Percentiles rank a stretch among this genome's conserved stretches.
phyloP scores from a whole-genome alignment of 371 early-diverging fungal species.

The Syncephalastrum monosporum region DNA sequence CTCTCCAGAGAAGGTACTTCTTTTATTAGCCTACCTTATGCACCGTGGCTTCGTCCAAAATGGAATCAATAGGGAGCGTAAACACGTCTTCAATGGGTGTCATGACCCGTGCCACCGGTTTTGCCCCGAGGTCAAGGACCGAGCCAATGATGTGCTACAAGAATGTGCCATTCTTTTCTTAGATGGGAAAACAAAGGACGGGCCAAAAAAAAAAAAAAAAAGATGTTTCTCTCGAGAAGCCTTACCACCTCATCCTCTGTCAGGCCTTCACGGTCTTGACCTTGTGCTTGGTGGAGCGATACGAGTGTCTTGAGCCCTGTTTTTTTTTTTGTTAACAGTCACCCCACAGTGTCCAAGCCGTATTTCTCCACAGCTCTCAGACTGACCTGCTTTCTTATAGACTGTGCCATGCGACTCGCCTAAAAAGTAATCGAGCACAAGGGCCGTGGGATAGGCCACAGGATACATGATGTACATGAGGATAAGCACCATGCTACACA shows the following conservation, averaged over 20 bases:
- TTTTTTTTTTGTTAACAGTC: constrained; percentile 13
- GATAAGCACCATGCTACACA: constrained; percentile 19
- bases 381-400: constrained; percentile 71
- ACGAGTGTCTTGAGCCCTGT: constrained; percentile 88
- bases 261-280: constrained; percentile 77
- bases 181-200: too few species aligned
- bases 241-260: constrained; percentile 78
- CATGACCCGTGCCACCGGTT: constrained; percentile 84
- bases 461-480: constrained; percentile 54
- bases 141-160: constrained; percentile 79
- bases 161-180: background rate
- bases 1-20: too few species aligned
- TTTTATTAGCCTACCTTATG: constrained; percentile 42
- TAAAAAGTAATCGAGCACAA: constrained; percentile 73
- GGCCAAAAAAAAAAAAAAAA: too few species aligned
- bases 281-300: constrained; percentile 72
- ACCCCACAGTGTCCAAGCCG: too few species aligned
- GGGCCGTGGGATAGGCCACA: constrained; percentile 81
- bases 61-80: constrained; percentile 70
- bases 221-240: background rate
- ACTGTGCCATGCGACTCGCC: constrained; percentile 84
- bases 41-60: constrained; percentile 67
- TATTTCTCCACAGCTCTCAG: background rate
- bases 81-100: constrained; percentile 87
- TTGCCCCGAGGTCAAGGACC: constrained; percentile 90